Percentiles rank a stretch among this genome's conserved stretches.
phyloP scores from a whole-genome alignment of 371 early-diverging fungal genomes.

The Sanchytrium tribonematis region DNA sequence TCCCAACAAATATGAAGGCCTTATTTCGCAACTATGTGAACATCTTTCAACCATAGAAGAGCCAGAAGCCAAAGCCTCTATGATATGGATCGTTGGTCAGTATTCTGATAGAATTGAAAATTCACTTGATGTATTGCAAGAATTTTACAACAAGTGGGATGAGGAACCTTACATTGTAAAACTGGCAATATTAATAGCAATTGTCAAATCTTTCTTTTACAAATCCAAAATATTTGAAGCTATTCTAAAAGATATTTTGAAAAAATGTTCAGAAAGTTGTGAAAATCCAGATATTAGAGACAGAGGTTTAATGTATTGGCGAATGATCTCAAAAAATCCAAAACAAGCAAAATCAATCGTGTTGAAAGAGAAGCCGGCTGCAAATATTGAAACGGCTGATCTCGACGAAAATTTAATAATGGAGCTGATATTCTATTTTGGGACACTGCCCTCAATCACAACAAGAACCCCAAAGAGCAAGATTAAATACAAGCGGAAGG shows the following conservation, averaged over 20 bases:
- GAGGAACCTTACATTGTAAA: constrained; percentile 57
- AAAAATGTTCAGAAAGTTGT: constrained; percentile 62
- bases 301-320: constrained; percentile 88
- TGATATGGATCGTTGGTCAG: constrained; percentile 90
- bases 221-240: constrained; percentile 60
- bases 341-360: constrained; percentile 17
- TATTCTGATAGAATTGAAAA: constrained; percentile 72
- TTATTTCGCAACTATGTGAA: constrained; percentile 59
- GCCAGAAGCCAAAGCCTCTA: constrained; percentile 66
- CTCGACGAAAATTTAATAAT: not conserved
- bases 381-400: not conserved
- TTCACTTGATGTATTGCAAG: constrained; percentile 43
- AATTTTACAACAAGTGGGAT: constrained; percentile 43
- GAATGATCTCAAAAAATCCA: constrained; percentile 69
- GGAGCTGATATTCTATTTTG: not conserved
- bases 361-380: not conserved
- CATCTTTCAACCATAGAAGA: constrained; percentile 62
- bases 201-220: constrained; percentile 76
- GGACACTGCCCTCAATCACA: not conserved
- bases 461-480: not conserved
- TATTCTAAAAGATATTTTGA: constrained; percentile 59
- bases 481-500: not conserved
- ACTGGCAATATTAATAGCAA: constrained; percentile 65
- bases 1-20: constrained; percentile 50
- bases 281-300: constrained; percentile 92